Evolutionary conservation across 2,329 filamentous ascomycete genomes (phyloP), one percentile per base, ranked within the genome.

Genomic region (Ophiostoma ips): DNA sequence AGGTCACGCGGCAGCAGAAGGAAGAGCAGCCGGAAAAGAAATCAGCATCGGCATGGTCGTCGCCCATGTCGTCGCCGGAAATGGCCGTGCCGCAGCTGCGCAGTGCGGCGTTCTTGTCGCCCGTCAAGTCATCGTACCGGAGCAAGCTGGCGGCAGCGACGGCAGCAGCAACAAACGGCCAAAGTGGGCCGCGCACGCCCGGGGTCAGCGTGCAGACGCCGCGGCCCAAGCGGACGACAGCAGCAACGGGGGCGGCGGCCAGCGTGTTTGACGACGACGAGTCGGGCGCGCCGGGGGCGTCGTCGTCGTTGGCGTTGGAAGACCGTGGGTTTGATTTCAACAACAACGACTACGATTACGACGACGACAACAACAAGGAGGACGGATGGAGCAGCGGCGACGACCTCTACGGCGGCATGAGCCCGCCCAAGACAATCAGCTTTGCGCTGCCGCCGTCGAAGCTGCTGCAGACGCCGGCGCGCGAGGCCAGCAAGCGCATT

Each of bases 341-440:
- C 21, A 7, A 41, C 13, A 13, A 15, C 12, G 38, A 41, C 7
- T 36, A 13, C 19, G 11, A 41, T 3, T 11, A 28, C 19, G 12
- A 24, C 37, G 10, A 43, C 24, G 24, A 30, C 7, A 5, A 33
- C n/a, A 24, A 33, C 12, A 24, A 30, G 2, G 78, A 82, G 60
- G 77, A 81, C 51, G 73, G 71, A 16, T 92, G 87, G 82, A 83
- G 89, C 49, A 83, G 88, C 54, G 81, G 79, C 50, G 83, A 84
- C 28, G 77, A 79, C 10, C 61, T 77, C 6, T 81, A 83, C 52
- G 76, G 75, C 7, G 86, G 82, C 6, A 83, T 88, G 66, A 95
- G 87, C 60, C 92, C 92, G 28, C 92, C 92, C 0, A 96, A 96
- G 71, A 92, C 87, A 11, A 89, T 94, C 53, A 84, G 89, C 60